Evolutionary conservation across 768 basidiomycete species (phyloP).

Genomic region (Psilocybe subaeruginosa): DNA sequence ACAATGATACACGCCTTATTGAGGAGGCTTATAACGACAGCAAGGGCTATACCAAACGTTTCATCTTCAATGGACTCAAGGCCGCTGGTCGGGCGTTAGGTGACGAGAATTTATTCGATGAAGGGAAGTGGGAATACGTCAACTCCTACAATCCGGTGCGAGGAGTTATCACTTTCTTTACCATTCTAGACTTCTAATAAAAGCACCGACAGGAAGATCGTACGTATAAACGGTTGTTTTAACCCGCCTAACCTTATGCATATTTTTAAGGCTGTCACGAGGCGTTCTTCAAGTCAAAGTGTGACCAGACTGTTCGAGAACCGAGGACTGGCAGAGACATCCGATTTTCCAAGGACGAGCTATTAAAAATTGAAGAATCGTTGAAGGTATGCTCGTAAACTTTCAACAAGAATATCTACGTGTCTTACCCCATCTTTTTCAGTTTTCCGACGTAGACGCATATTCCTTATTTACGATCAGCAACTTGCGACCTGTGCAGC

Average conservation of each 20-base stretch:
- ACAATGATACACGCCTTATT: slow-evolving; percentile 69
- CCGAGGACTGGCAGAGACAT: slow-evolving; percentile 47
- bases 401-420: not conserved
- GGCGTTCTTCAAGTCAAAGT: slow-evolving; percentile 77
- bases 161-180: not conserved
- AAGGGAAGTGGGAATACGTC: slow-evolving; percentile 77
- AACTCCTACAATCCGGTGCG: slow-evolving; percentile 53
- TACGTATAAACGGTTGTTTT: slow-evolving; percentile 16
- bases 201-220: slow-evolving; percentile 27
- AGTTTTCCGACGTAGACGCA: slow-evolving; percentile 84
- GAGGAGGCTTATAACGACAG: slow-evolving; percentile 88
- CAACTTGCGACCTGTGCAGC: slow-evolving; percentile 81
- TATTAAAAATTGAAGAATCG: slow-evolving; percentile 85
- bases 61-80: slow-evolving; percentile 86
- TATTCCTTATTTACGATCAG: slow-evolving; percentile 70
- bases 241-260: slow-evolving; percentile 5
- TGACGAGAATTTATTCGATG: slow-evolving; percentile 62
- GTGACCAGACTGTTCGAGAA: slow-evolving; percentile 57
- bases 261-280: slow-evolving; percentile 74
- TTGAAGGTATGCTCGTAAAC: slow-evolving; percentile 65
- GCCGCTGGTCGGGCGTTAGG: slow-evolving; percentile 72
- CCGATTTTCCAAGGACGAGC: slow-evolving; percentile 69
- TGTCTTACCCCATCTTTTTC: slow-evolving; percentile 1
- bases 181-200: slow-evolving; percentile 1
- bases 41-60: slow-evolving; percentile 68